Conservation (phyloP, 1,284 basidiomycete genomes). For the Malassezia brasiliensis region DNA sequence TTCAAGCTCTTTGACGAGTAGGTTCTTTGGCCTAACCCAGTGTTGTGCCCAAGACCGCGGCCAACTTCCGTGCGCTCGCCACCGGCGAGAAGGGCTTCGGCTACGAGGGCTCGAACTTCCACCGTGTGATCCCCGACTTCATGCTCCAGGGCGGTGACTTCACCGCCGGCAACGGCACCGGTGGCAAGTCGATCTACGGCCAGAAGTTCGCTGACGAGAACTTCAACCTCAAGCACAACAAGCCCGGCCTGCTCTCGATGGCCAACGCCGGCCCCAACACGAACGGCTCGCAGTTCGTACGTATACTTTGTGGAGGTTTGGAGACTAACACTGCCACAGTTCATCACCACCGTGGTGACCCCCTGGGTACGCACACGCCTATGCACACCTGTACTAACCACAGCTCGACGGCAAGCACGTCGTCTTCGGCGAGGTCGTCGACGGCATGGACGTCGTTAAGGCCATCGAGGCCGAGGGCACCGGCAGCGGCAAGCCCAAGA, state of each 20-base stretch:
- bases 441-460: slow-evolving; percentile 42
- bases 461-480: slow-evolving; percentile 40
- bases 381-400: slow-evolving; percentile 52
- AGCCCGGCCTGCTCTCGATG: slow-evolving; percentile 27
- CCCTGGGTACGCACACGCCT: slow-evolving; percentile 21
- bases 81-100: slow-evolving; percentile 67
- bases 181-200: slow-evolving; percentile 48
- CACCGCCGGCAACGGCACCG: slow-evolving; percentile 50
- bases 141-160: slow-evolving; percentile 65
- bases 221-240: slow-evolving; percentile 35
- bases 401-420: slow-evolving; percentile 59
- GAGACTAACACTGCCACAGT: slow-evolving; percentile 7
- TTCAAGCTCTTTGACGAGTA: slow-evolving; percentile 39
- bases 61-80: slow-evolving; percentile 52
- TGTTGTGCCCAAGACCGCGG: slow-evolving; percentile 29
- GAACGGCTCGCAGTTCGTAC: slow-evolving; percentile 38
- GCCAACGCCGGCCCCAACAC: slow-evolving; percentile 36
- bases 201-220: slow-evolving; percentile 39
- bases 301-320: neutral
- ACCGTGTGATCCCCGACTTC: slow-evolving; percentile 57
- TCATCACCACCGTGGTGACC: slow-evolving; percentile 46
- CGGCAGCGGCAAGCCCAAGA: slow-evolving; percentile 34
- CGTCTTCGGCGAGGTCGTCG: slow-evolving; percentile 33
- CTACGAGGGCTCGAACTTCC: slow-evolving; percentile 63
- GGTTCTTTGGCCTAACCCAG: slow-evolving; percentile 2